phyloP scores from a whole-genome alignment of 148 eudicot genomes.

The Rhododendron mucronatum region DNA sequence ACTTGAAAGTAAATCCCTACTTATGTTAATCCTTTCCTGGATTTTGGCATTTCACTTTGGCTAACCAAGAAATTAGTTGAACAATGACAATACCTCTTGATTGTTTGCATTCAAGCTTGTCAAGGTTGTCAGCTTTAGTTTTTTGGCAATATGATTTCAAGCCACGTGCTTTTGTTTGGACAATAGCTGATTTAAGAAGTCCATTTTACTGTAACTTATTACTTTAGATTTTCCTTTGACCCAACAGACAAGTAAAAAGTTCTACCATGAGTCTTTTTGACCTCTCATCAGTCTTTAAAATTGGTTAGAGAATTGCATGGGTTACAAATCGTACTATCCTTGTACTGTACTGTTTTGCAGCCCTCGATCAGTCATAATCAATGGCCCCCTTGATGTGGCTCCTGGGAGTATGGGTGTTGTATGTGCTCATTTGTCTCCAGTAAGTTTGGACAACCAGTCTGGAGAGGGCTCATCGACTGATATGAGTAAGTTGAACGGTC shows the following conservation, averaged over 20 bases:
- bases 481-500: constrained; percentile 14
- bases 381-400: constrained; percentile 40
- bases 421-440: constrained; percentile 24
- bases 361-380: constrained; percentile 31
- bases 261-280: not conserved
- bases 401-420: constrained; percentile 32
- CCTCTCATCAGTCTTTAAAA: not conserved
- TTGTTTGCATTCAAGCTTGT: not conserved
- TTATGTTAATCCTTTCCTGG: not conserved
- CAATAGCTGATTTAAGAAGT: not conserved
- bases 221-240: not conserved
- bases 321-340: not conserved
- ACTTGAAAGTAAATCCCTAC: not conserved
- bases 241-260: not conserved
- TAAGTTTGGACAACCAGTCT: constrained; percentile 21
- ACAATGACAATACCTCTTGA: not conserved
- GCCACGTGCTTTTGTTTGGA: not conserved
- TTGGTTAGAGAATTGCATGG: not conserved
- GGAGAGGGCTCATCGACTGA: constrained; percentile 14
- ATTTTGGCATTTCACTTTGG: not conserved
- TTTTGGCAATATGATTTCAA: not conserved
- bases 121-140: not conserved
- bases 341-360: constrained; percentile 37
- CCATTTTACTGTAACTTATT: not conserved
- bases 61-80: not conserved